A percentile compares a stretch with the other conserved stretches of the same genome.
phyloP scores from a whole-genome alignment of 108 stramenopile genomes.

The Ochromonas danica region DNA sequence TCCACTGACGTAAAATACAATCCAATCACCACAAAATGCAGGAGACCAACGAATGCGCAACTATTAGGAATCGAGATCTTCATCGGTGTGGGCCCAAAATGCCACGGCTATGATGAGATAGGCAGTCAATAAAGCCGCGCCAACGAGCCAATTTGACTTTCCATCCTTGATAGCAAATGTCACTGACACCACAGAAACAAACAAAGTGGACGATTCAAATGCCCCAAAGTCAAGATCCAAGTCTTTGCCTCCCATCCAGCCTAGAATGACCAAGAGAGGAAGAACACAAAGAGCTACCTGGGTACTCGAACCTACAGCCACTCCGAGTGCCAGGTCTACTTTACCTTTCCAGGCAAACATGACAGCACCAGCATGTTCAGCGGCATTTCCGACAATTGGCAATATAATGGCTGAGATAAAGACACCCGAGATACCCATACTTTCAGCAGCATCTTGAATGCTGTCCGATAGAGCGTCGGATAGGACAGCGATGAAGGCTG shows the following conservation, averaged over 20 bases:
- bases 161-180: constrained; percentile 25
- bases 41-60: too few relatives aligned
- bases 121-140: not conserved
- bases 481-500: constrained; percentile 69
- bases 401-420: constrained; percentile 86
- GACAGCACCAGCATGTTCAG: constrained; percentile 83
- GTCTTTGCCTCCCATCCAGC: constrained; percentile 42
- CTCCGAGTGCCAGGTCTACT: constrained; percentile 86
- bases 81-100: not conserved
- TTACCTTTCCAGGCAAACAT: constrained; percentile 89
- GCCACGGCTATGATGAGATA: not conserved
- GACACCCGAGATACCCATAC: constrained; percentile 70
- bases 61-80: not conserved
- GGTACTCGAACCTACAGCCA: constrained; percentile 90
- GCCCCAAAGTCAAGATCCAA: constrained; percentile 57
- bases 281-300: constrained; percentile 90
- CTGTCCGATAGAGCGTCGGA: constrained; percentile 72
- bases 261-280: constrained; percentile 88
- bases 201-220: constrained; percentile 27
- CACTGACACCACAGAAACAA: not conserved
- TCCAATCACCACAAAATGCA: too few relatives aligned
- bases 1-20: too few relatives aligned
- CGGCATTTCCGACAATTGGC: constrained; percentile 89
- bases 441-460: constrained; percentile 75
- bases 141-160: not conserved